Evolutionary conservation across 2,329 filamentous ascomycete genomes (phyloP).

Genomic region (Epichloe scottii): DNA sequence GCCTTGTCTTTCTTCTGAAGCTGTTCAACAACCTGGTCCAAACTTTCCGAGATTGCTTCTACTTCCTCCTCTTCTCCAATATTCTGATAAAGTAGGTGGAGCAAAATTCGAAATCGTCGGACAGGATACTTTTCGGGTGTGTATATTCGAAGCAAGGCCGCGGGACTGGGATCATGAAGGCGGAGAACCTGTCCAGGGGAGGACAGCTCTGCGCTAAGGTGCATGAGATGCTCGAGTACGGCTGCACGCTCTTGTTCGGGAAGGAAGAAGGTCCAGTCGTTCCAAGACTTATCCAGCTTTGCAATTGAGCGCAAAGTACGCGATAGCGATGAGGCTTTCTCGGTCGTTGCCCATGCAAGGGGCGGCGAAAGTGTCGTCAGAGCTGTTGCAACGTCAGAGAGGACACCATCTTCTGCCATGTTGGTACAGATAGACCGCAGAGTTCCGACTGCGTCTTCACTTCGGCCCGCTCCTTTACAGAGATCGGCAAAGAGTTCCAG

Average conservation of each 20-base stretch:
- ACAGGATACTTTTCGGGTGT: constrained; percentile 37
- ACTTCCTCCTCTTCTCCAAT: constrained; percentile 32
- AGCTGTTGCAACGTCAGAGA: constrained; percentile 38
- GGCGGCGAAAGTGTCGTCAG: constrained; percentile 37
- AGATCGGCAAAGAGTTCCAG: constrained; percentile 54
- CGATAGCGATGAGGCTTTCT: constrained; percentile 39
- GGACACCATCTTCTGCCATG: constrained; percentile 44
- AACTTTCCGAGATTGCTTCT: constrained; percentile 25
- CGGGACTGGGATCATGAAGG: constrained; percentile 32
- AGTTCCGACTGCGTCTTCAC: constrained; percentile 44
- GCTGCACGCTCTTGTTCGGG: constrained; percentile 40
- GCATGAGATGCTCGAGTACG: constrained; percentile 47
- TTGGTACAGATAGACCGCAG: constrained; percentile 49
- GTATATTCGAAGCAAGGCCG: constrained; percentile 36
- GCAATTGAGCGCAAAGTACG: constrained; percentile 47
- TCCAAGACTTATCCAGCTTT: constrained; percentile 43
- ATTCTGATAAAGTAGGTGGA: constrained; percentile 34
- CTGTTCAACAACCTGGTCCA: constrained; percentile 24
- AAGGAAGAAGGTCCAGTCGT: constrained; percentile 43
- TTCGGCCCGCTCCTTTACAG: constrained; percentile 38
- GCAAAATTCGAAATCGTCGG: constrained; percentile 37
- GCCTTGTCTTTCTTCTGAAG: constrained; percentile 25
- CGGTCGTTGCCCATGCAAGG: constrained; percentile 39
- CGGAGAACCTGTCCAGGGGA: constrained; percentile 22
- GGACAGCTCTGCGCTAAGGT: constrained; percentile 30